Percentiles rank a stretch among this genome's conserved stretches.
These are phyloP conservation scores for Ziziphus jujuba DNA, from an alignment of 306 rosid genomes.

Conservation along the genomic window DNA sequence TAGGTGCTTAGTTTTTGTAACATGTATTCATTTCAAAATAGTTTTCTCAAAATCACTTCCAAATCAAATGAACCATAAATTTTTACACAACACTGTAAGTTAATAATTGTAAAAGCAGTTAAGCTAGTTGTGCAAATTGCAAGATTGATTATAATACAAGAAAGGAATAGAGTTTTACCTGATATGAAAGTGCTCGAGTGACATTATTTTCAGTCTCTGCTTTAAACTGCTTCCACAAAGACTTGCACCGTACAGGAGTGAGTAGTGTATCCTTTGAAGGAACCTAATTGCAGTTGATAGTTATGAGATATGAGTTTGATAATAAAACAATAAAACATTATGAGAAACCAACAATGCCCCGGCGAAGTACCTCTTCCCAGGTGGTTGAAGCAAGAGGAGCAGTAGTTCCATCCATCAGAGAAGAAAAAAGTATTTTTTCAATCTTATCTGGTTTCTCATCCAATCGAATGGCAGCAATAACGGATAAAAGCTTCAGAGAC, in stretches of 20 bases:
- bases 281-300: slow-evolving; percentile 47
- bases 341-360: neutral
- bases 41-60: neutral
- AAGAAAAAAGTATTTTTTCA: slow-evolving; percentile 47
- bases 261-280: slow-evolving; percentile 55
- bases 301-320: slow-evolving; percentile 18
- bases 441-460: slow-evolving; percentile 74
- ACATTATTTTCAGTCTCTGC: slow-evolving; percentile 74
- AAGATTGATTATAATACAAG: slow-evolving; percentile 2
- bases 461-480: slow-evolving; percentile 81
- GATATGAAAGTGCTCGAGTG: slow-evolving; percentile 86
- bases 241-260: slow-evolving; percentile 82
- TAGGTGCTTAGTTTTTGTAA: too few relatives aligned
- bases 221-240: slow-evolving; percentile 89
- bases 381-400: slow-evolving; percentile 77
- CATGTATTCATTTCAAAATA: neutral
- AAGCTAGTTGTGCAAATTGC: neutral
- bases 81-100: neutral
- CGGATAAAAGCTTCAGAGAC: slow-evolving; percentile 78
- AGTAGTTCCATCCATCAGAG: slow-evolving; percentile 55
- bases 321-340: neutral
- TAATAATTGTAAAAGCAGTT: slow-evolving; percentile 4
- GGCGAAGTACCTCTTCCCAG: slow-evolving; percentile 82
- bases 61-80: neutral
- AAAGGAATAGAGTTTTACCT: slow-evolving; percentile 37